A percentile compares a stretch with the other conserved stretches of the same genome.
Conservation (phyloP, 148 eudicot genomes). For the Silene latifolia region DNA sequence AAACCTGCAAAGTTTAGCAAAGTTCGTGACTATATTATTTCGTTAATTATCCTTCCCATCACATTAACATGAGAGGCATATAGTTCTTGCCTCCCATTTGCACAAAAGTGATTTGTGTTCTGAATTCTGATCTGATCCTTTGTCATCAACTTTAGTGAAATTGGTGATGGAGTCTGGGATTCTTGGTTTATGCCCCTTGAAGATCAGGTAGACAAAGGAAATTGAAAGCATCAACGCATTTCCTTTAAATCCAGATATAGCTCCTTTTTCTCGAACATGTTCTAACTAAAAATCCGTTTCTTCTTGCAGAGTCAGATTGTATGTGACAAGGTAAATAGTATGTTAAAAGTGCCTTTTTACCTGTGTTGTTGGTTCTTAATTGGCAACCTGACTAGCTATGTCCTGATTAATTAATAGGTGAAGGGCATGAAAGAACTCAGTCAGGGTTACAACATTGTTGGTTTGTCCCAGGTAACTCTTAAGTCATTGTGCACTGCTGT, state of each 20-base stretch:
- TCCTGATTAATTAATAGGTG: constrained; percentile 45
- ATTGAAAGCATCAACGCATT: neutral
- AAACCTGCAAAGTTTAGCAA: neutral
- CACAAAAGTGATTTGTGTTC: neutral
- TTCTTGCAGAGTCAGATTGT: constrained; percentile 64
- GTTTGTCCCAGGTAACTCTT: constrained; percentile 80
- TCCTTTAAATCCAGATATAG: neutral
- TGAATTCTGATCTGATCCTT: constrained; percentile 17
- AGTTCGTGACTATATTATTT: neutral
- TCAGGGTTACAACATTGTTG: constrained; percentile 80
- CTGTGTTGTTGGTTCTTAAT: constrained; percentile 3
- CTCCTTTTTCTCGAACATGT: neutral
- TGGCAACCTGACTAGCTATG: constrained; percentile 9
- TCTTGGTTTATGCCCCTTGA: constrained; percentile 89
- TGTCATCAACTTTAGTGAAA: constrained; percentile 48
- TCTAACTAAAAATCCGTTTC: constrained; percentile 12
- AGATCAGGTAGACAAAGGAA: constrained; percentile 50
- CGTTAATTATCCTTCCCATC: neutral
- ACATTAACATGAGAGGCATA: neutral
- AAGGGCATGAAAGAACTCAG: constrained; percentile 70
- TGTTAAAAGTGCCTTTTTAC: constrained; percentile 4
- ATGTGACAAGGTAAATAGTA: constrained; percentile 62
- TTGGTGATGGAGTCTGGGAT: constrained; percentile 83
- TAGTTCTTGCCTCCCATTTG: neutral
- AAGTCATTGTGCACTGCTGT: neutral